Conservation (phyloP, 2,329 filamentous ascomycete genomes). For the Fusarium abutilonis region DNA sequence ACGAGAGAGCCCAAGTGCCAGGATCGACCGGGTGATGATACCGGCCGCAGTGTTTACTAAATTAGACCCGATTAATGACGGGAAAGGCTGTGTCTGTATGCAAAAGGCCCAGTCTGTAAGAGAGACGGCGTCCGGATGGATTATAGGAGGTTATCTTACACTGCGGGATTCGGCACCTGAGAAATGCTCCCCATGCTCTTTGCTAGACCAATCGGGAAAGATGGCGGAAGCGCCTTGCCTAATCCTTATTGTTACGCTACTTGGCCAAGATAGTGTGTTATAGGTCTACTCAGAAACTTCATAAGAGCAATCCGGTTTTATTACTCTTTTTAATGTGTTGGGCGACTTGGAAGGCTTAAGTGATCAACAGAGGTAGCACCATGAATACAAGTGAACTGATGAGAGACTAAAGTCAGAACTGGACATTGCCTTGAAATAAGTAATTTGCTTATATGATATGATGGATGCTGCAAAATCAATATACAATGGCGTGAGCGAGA, state of each 20-base stretch:
- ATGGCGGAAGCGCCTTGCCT: background rate
- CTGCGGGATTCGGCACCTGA: slow-evolving; percentile 5
- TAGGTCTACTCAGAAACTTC: background rate
- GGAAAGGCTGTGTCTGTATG: background rate
- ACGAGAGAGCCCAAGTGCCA: too few relatives aligned
- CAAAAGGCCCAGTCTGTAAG: background rate
- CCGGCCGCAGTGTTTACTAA: background rate
- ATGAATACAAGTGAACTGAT: too few relatives aligned
- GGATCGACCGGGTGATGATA: background rate
- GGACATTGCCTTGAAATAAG: too few relatives aligned
- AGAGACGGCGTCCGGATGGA: background rate
- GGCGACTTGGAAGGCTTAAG: too few relatives aligned
- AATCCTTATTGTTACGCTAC: background rate
- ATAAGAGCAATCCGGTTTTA: background rate
- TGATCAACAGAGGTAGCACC: too few relatives aligned
- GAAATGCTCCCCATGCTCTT: background rate
- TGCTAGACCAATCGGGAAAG: background rate
- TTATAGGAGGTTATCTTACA: background rate
- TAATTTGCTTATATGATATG: too few relatives aligned
- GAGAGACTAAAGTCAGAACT: too few relatives aligned
- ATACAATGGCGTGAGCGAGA: too few relatives aligned
- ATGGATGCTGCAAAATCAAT: too few relatives aligned
- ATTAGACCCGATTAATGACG: background rate
- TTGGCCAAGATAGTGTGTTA: background rate
- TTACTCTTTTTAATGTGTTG: too few relatives aligned